These are phyloP conservation scores for Pleomassaria siparia DNA, from an alignment of 2,329 filamentous ascomycete genomes.

Conservation along the genomic window DNA sequence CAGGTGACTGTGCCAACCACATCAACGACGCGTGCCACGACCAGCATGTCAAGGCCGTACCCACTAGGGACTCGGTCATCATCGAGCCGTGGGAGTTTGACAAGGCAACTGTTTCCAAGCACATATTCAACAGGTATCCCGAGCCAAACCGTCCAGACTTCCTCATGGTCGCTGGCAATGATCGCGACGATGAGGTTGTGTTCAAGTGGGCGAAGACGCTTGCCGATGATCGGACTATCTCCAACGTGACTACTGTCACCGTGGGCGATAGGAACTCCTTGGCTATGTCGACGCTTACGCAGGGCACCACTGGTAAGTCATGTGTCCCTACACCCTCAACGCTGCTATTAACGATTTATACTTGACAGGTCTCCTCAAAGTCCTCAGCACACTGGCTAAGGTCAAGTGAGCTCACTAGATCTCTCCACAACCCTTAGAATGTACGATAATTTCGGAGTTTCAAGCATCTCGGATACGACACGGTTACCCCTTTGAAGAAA, in stretches of 20 bases:
- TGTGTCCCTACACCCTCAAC: not conserved
- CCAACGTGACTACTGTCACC: constrained; percentile 79
- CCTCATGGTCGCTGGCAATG: constrained; percentile 85
- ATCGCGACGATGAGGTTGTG: constrained; percentile 88
- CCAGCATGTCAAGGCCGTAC: constrained; percentile 81
- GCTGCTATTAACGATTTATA: constrained; percentile 8
- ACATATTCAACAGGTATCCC: constrained; percentile 61
- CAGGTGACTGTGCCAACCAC: constrained; percentile 86
- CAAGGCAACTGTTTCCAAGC: constrained; percentile 79
- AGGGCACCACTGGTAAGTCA: constrained; percentile 82
- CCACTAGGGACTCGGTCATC: constrained; percentile 75
- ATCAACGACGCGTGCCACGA: constrained; percentile 91
- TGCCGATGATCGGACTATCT: constrained; percentile 50
- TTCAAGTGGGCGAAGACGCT: constrained; percentile 92
- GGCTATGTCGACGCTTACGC: constrained; percentile 80
- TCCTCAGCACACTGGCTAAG: constrained; percentile 32
- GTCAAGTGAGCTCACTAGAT: not conserved
- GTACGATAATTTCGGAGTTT: not conserved
- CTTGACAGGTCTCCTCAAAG: constrained; percentile 31
- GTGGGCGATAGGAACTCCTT: constrained; percentile 86
- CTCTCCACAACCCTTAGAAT: not conserved
- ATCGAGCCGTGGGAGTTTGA: constrained; percentile 86
- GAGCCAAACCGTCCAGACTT: constrained; percentile 64
- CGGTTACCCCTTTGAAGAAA: not conserved
- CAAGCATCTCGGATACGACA: too few relatives aligned